Base-by-base conservation (phyloP, 345 rosid species). In the Bretschneidera sinensis region DNA sequence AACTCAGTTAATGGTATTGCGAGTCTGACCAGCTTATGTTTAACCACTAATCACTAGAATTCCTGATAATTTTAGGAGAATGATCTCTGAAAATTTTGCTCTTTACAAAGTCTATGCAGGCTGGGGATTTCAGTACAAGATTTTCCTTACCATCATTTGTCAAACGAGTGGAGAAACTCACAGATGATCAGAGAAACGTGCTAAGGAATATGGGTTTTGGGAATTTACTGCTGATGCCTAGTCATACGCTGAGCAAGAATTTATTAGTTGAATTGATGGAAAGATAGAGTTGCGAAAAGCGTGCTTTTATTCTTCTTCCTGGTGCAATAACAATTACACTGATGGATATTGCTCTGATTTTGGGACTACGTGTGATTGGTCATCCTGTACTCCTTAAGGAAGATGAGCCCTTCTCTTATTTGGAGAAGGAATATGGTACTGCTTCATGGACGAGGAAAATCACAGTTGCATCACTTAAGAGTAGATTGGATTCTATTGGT, bases 231-330 rank as follows among this genome's bases (percentile, higher is more conserved):
- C 59, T 60, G 34, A 53, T 79, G 10, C 75, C 79, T 0, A 72
- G 66, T 34, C 75, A 72, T 22, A 79, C 70, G 51, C 47, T 79
- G 39, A 79, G 60, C 70, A 79, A 76, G 71, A 79, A 66, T 19
- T 20, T 79, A 49, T 54, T 79, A 5, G 65, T 54, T 7, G 83
- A 79, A 8, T 72, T 79, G 68, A 75, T 79, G 77, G 77, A 79
- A 14, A 62, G 69, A 21, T 79, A 79, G 83, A 61, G 50, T 24
- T 35, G 56, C 1, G 69, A 72, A 43, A 60, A 70, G 33, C 24
- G 48, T 17, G 71, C 70, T 39, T 79, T 79, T 48, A 0, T 39
- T 2, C 59, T 79, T 43, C 66, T 59, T 18, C 72, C 55, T 0
- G 68, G 79, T 6, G 56, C 59, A 25, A 19, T 79, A 25, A 55